Evolutionary conservation across 2,329 filamentous ascomycete species (phyloP).

Genomic region (Cercospora nicotianae): DNA sequence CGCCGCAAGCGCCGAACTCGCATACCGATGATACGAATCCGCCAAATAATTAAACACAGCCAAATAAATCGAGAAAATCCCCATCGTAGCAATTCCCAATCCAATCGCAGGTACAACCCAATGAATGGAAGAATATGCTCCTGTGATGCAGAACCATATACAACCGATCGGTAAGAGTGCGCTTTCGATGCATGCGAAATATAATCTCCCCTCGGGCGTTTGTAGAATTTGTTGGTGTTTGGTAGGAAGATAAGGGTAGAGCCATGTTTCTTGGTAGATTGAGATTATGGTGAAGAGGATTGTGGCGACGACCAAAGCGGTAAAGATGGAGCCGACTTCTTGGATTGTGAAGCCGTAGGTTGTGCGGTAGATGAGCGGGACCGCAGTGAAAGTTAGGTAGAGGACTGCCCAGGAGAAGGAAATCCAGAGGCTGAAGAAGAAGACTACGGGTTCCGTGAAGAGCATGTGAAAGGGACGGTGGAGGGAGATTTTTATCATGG

Average conservation of each 20-base stretch:
- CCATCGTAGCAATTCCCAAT: slow-evolving; percentile 73
- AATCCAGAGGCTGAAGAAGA: slow-evolving; percentile 87
- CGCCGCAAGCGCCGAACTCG: slow-evolving; percentile 80
- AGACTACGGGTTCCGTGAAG: slow-evolving; percentile 74
- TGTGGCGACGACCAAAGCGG: slow-evolving; percentile 65
- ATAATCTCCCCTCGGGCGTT: slow-evolving; percentile 74
- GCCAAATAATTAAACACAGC: slow-evolving; percentile 92
- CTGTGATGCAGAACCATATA: slow-evolving; percentile 76
- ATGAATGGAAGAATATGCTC: slow-evolving; percentile 58
- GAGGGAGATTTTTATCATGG: slow-evolving; percentile 72
- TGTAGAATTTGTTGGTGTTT: slow-evolving; percentile 42
- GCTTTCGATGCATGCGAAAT: slow-evolving; percentile 77
- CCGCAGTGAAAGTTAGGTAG: slow-evolving; percentile 78
- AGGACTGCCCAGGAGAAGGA: slow-evolving; percentile 87
- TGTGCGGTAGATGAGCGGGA: slow-evolving; percentile 72
- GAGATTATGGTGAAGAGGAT: slow-evolving; percentile 73
- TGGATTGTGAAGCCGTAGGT: slow-evolving; percentile 68
- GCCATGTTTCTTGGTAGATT: slow-evolving; percentile 40
- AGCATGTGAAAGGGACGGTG: slow-evolving; percentile 77
- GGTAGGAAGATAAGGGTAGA: slow-evolving; percentile 23
- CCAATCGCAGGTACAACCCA: slow-evolving; percentile 73
- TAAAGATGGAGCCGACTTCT: slow-evolving; percentile 73
- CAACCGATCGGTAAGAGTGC: slow-evolving; percentile 75
- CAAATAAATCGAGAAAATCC: slow-evolving; percentile 83
- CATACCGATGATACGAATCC: slow-evolving; percentile 82